Conservation (phyloP, 345 rosid genomes). For the Acer yangbiense region DNA sequence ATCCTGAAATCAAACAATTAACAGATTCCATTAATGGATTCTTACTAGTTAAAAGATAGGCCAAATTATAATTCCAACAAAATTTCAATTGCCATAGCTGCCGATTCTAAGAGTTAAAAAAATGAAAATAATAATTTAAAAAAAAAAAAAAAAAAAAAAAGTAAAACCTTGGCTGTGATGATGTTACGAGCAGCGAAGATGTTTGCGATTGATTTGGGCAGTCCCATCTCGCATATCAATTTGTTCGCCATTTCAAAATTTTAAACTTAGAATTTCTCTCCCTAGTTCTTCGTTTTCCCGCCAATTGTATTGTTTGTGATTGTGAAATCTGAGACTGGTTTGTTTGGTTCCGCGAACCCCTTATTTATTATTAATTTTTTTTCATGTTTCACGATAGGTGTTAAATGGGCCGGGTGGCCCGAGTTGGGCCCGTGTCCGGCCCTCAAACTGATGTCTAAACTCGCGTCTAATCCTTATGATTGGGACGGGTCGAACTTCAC, state of each 20-base stretch:
- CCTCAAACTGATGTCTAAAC: too few species aligned
- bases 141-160: neutral
- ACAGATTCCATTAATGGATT: neutral
- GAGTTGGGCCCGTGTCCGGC: too few species aligned
- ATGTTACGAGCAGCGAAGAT: slow-evolving; percentile 79
- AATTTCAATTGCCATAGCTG: neutral
- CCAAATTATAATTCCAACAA: neutral
- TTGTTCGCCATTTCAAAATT: slow-evolving; percentile 58
- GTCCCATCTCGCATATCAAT: slow-evolving; percentile 62
- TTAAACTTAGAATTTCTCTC: neutral
- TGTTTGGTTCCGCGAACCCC: neutral
- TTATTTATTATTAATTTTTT: too few species aligned
- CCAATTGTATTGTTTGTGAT: slow-evolving; percentile 10
- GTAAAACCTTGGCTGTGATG: slow-evolving; percentile 60
- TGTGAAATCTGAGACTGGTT: neutral
- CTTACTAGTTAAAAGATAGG: neutral
- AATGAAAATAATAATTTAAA: too few species aligned
- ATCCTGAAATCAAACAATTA: slow-evolving; percentile 41
- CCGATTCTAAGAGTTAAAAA: neutral
- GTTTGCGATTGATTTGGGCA: slow-evolving; percentile 52
- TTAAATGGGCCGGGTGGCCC: too few species aligned
- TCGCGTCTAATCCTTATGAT: too few species aligned
- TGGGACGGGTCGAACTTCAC: too few species aligned
- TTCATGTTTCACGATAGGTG: too few species aligned
- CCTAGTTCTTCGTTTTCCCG: slow-evolving; percentile 11